Percentiles rank a stretch among this genome's conserved stretches.
Evolutionary conservation across 2,329 filamentous ascomycete genomes (phyloP).

Genomic region (Neofusicoccum ribis): DNA sequence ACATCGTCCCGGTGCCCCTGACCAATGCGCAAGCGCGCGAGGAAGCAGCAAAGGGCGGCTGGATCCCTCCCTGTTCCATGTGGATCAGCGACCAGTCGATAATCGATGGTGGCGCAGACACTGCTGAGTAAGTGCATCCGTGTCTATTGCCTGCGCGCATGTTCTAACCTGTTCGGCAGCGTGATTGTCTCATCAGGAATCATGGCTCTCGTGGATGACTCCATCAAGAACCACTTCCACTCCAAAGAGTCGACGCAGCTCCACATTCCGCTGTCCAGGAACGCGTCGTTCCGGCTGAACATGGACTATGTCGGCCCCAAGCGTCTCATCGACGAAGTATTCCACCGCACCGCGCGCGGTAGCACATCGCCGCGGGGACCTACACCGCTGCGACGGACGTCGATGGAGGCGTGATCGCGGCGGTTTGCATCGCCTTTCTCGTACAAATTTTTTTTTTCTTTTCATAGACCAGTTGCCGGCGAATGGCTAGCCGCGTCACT

Average conservation of each 20-base stretch:
- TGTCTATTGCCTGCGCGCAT: conserved; percentile 13
- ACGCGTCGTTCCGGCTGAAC: conserved; percentile 54
- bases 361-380: conserved; percentile 29
- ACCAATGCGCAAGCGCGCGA: conserved; percentile 68
- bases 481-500: neutral
- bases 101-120: conserved; percentile 70
- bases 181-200: conserved; percentile 89
- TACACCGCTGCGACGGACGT: conserved; percentile 30
- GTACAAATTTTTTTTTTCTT: conserved; percentile 28
- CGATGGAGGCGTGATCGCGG: conserved; percentile 23
- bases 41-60: conserved; percentile 78
- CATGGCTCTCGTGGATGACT: conserved; percentile 85
- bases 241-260: conserved; percentile 54
- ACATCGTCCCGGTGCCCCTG: conserved; percentile 79
- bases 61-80: conserved; percentile 88
- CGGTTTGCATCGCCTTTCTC: conserved; percentile 26
- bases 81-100: conserved; percentile 79
- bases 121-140: conserved; percentile 73
- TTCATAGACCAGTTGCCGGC: conserved; percentile 8
- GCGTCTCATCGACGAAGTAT: conserved; percentile 63
- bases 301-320: conserved; percentile 64
- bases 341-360: conserved; percentile 48
- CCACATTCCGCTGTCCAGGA: conserved; percentile 52
- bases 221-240: conserved; percentile 78
- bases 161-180: conserved; percentile 47